Evolutionary conservation across 202 grass and related monocot species (phyloP).

Genomic region (Dendrocalamus latiflorus): DNA sequence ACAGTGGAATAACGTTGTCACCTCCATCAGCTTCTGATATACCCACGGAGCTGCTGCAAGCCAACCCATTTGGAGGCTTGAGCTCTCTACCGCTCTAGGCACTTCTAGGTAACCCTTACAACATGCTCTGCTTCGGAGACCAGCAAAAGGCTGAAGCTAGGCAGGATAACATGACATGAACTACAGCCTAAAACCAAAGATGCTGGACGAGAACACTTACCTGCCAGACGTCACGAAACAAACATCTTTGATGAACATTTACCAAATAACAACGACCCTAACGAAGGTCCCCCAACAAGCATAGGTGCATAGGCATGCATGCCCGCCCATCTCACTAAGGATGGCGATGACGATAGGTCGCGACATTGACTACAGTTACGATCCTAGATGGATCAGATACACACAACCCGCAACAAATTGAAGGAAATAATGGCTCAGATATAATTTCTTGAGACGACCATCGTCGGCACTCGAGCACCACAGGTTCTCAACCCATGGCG

Average conservation of each 20-base stretch:
- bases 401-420: conserved; percentile 40
- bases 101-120: neutral
- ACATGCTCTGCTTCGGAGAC: neutral
- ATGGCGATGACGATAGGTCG: conserved; percentile 13
- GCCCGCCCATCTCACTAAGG: conserved; percentile 33
- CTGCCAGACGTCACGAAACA: neutral
- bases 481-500: conserved; percentile 58
- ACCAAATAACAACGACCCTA: conserved; percentile 18
- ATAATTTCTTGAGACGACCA: conserved; percentile 20
- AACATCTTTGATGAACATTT: conserved; percentile 28
- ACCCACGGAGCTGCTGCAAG: neutral
- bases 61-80: neutral
- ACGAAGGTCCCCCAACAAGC: conserved; percentile 33
- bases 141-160: neutral
- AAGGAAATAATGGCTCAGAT: conserved; percentile 43
- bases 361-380: conserved; percentile 28
- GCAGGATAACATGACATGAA: neutral
- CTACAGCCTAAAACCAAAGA: neutral
- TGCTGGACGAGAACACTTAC: neutral
- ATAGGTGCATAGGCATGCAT: conserved; percentile 28
- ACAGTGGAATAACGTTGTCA: neutral
- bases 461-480: neutral
- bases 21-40: neutral
- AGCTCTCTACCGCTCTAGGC: neutral
- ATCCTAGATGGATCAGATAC: conserved; percentile 52